These are phyloP conservation scores for Brasenia schreberi DNA, from an alignment of 164 flowering plant genomes.

Conservation along the genomic window DNA sequence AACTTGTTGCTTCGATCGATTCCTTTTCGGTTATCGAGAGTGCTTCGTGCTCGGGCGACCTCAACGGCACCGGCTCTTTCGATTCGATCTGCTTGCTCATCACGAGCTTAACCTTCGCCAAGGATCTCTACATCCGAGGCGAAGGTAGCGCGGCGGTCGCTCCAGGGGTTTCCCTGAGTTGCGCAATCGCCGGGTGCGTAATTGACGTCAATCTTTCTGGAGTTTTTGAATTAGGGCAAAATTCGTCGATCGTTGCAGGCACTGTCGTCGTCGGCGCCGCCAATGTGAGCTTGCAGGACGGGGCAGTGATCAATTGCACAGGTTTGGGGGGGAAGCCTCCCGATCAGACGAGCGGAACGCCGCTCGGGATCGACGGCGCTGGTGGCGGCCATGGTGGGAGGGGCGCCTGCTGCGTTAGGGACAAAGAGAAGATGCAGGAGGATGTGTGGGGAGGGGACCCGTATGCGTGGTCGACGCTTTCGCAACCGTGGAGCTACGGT, in stretches of 20 bases:
- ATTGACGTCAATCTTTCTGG: conserved; percentile 40
- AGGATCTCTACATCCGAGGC: conserved; percentile 50
- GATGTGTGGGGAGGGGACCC: conserved; percentile 96
- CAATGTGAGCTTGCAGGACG: conserved; percentile 27
- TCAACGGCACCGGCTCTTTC: conserved; percentile 57
- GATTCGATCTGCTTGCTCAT: conserved; percentile 39
- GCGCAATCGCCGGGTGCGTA: conserved; percentile 39
- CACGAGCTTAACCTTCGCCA: conserved; percentile 23
- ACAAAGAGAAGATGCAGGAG: conserved; percentile 40
- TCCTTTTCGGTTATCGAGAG: conserved; percentile 34
- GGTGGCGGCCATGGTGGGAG: conserved; percentile 98
- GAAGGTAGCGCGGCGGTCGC: conserved; percentile 39
- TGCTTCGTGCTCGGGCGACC: conserved; percentile 39
- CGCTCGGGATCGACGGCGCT: conserved; percentile 46
- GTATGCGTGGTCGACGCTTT: conserved; percentile 52
- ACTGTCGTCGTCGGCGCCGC: conserved; percentile 24
- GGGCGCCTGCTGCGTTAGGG: conserved; percentile 57
- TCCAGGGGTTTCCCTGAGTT: conserved; percentile 37
- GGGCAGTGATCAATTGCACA: conserved; percentile 47
- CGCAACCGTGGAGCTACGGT: conserved; percentile 54
- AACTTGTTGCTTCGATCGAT: conserved; percentile 30
- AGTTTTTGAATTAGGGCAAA: conserved; percentile 31
- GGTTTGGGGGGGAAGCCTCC: conserved; percentile 63
- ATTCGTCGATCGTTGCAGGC: conserved; percentile 37
- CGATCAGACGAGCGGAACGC: conserved; percentile 64